Base-by-base conservation (phyloP, 768 basidiomycete species). In the Tylopilus sp. region DNA sequence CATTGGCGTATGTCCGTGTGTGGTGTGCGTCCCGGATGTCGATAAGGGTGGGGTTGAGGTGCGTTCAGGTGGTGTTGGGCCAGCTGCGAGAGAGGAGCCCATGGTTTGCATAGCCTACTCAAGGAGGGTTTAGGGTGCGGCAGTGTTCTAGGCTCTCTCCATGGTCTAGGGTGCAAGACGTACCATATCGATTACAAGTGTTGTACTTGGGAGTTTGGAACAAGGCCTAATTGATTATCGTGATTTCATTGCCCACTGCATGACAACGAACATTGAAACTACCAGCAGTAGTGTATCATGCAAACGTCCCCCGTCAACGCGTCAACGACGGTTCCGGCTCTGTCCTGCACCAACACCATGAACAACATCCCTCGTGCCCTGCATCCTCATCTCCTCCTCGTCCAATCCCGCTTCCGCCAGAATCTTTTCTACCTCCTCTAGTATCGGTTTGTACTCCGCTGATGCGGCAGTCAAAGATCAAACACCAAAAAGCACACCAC, bases 351-450 rank as follows among this genome's bases (percentile, higher is more conserved):
- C 70, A 4, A 67, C 68, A 25, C 69, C 70, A n/a, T 18, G 26
- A 25, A 61, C 61, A 13, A 48, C 61, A 51, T 65, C 48, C 70
- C 75, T 77, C 17, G 72, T 76, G 4, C 81, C 83, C 21, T 78
- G 78, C 52, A 71, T 73, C 58, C 75, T 75, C 79, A 91, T 88
- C 59, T 91, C 89, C 20, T 88, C 86, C 53, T 88, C 87, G 51
- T 94, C 89, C 46, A 94, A 67, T 0, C 91, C 92, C 0, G 93
- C 91, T 58, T 91, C 90, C 10, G 79, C 80, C 45, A 92, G 67
- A 39, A 94, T 93, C 57, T 79, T 85, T 63, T 91, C 90, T 3
- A 93, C 86, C 63, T 94, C 88, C 55, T 84, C 73, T 17, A 95
- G 67, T 6, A 90, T 77, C 0, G 91, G 93, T 60, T 91, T 89